These are phyloP conservation scores for Kazachstania bromeliacearum DNA, from an alignment of 805 yeast species.

Conservation along the genomic window DNA sequence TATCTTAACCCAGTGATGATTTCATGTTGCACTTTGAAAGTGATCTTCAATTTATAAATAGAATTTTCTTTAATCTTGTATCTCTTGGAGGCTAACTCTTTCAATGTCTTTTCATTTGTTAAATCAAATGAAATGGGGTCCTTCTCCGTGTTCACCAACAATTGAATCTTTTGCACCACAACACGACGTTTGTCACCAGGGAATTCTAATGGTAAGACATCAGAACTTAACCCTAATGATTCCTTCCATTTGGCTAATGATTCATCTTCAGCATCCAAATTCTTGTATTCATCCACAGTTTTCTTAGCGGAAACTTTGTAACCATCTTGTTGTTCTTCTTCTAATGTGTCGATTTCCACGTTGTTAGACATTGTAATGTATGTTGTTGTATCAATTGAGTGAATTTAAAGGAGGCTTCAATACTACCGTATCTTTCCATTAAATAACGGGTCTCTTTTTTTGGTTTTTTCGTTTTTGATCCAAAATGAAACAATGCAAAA, in stretches of 20 bases:
- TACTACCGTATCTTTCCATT: constrained; percentile 1
- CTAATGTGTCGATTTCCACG: constrained; percentile 24
- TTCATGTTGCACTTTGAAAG: constrained; percentile 80
- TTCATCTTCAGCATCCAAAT: constrained; percentile 83
- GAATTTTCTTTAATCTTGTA: constrained; percentile 74
- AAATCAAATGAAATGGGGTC: constrained; percentile 59
- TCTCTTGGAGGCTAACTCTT: constrained; percentile 50
- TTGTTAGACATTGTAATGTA: constrained; percentile 31
- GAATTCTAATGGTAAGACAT: constrained; percentile 49
- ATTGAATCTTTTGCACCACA: constrained; percentile 67
- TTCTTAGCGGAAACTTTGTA: constrained; percentile 45
- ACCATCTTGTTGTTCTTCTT: constrained; percentile 18
- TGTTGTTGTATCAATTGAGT: too few species aligned
- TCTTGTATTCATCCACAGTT: constrained; percentile 72
- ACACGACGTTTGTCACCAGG: constrained; percentile 70
- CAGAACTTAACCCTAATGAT: constrained; percentile 65
- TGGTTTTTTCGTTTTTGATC: neutral
- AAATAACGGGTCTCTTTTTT: neutral
- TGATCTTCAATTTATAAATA: constrained; percentile 59
- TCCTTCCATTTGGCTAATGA: constrained; percentile 87
- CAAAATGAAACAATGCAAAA: too few species aligned
- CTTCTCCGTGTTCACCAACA: constrained; percentile 56
- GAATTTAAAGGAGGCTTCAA: too few species aligned
- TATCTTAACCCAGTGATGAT: constrained; percentile 86
- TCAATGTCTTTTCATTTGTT: constrained; percentile 51